These are phyloP conservation scores for Penicillium sp. DNA, from an alignment of 2,329 filamentous ascomycete genomes.

Conservation along the genomic window DNA sequence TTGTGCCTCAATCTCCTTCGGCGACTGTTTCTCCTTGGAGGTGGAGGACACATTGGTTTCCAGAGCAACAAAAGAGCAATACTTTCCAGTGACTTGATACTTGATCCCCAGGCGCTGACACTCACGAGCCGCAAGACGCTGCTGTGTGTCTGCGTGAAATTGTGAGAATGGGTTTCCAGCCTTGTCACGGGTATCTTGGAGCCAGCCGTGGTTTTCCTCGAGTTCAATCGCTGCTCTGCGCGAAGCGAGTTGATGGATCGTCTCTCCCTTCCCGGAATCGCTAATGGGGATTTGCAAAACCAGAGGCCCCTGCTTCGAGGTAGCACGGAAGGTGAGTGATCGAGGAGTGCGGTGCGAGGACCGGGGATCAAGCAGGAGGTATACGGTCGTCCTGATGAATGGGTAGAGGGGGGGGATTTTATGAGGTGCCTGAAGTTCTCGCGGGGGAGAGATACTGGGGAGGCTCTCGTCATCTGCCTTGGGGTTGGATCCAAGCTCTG, in stretches of 20 bases:
- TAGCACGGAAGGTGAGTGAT: slow-evolving; percentile 61
- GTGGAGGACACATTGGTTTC: slow-evolving; percentile 37
- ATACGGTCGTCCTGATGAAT: slow-evolving; percentile 66
- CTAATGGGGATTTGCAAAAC: slow-evolving; percentile 66
- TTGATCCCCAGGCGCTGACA: slow-evolving; percentile 65
- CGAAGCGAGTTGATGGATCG: slow-evolving; percentile 70
- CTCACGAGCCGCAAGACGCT: slow-evolving; percentile 65
- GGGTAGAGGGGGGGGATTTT: slow-evolving; percentile 66
- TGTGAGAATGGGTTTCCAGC: slow-evolving; percentile 50
- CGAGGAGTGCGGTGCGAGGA: slow-evolving; percentile 51
- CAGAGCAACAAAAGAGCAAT: slow-evolving; percentile 72
- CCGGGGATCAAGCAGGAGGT: slow-evolving; percentile 62
- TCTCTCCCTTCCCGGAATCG: slow-evolving; percentile 50
- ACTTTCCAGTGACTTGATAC: slow-evolving; percentile 69
- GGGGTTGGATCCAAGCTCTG: slow-evolving; percentile 37
- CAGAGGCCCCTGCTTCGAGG: slow-evolving; percentile 59
- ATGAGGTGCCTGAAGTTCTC: slow-evolving; percentile 64
- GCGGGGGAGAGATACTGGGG: slow-evolving; percentile 55
- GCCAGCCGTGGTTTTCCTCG: slow-evolving; percentile 70
- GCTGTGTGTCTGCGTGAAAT: slow-evolving; percentile 53
- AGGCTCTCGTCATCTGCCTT: slow-evolving; percentile 43
- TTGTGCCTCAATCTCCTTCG: not conserved
- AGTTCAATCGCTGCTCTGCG: slow-evolving; percentile 68
- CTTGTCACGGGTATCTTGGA: slow-evolving; percentile 53
- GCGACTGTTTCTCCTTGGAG: not conserved